These are phyloP conservation scores for Dispira simplex DNA, from an alignment of 192 early-diverging fungal genomes.

Conservation along the genomic window DNA sequence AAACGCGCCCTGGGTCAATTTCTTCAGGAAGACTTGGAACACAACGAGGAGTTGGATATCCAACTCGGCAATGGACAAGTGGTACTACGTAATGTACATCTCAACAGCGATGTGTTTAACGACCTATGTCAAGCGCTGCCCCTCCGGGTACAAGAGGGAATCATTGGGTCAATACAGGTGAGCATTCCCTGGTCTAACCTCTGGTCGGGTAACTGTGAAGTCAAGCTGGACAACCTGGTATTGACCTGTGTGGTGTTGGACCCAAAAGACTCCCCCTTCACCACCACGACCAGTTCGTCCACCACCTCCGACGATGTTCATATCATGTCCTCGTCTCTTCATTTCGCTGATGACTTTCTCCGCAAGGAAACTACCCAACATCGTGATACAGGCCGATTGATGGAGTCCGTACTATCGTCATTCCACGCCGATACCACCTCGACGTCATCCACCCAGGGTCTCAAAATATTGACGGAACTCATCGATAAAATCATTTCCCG, in stretches of 20 bases:
- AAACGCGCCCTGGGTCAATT: conserved; percentile 74
- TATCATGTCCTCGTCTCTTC: conserved; percentile 64
- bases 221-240: conserved; percentile 52
- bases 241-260: conserved; percentile 26
- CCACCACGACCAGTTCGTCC: conserved; percentile 19
- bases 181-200: conserved; percentile 73
- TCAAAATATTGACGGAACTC: conserved; percentile 60
- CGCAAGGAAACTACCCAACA: conserved; percentile 26
- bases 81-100: conserved; percentile 57
- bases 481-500: conserved; percentile 76
- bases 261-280: not conserved
- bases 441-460: conserved; percentile 34
- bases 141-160: conserved; percentile 47
- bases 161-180: conserved; percentile 48
- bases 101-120: conserved; percentile 67
- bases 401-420: conserved; percentile 25
- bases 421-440: conserved; percentile 14
- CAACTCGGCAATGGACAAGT: conserved; percentile 64
- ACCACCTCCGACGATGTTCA: conserved; percentile 37
- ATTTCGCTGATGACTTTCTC: conserved; percentile 81
- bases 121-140: conserved; percentile 51
- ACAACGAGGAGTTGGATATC: conserved; percentile 67
- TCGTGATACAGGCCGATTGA: not conserved
- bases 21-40: conserved; percentile 52
- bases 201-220: conserved; percentile 57